A percentile compares a stretch with the other conserved stretches of the same genome.
These are phyloP conservation scores for Mycocalia duriaeana DNA, from an alignment of 1,284 basidiomycete genomes.

Conservation along the genomic window DNA sequence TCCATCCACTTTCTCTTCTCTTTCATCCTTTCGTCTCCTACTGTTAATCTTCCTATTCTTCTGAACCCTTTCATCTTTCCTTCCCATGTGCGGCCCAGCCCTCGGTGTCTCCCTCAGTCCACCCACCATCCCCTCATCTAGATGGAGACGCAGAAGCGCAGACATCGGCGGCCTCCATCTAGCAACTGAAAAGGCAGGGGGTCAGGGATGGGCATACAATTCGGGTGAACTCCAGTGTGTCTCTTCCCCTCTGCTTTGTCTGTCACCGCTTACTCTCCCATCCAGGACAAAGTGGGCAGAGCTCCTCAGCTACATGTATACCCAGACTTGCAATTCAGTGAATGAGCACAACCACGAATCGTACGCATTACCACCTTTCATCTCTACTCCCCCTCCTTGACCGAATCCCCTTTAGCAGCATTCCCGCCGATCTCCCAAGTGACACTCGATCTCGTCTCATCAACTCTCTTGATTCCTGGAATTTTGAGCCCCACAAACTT, in stretches of 20 bases:
- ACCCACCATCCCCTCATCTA: background rate
- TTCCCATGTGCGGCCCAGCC: background rate
- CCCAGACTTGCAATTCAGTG: conserved; percentile 69
- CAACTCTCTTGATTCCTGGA: conserved; percentile 68
- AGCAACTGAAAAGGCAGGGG: conserved; percentile 61
- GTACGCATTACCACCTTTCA: conserved; percentile 27
- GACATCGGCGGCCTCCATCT: conserved; percentile 82
- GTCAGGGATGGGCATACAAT: conserved; percentile 70
- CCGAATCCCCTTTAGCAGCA: background rate
- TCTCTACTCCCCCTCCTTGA: background rate
- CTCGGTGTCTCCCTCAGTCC: background rate
- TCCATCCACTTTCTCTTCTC: no score
- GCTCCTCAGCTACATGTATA: conserved; percentile 77
- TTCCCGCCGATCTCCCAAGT: conserved; percentile 22
- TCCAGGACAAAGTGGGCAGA: conserved; percentile 60
- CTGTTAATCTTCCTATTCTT: no score
- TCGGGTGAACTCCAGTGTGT: conserved; percentile 56
- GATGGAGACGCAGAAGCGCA: conserved; percentile 59
- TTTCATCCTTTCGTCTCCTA: no score
- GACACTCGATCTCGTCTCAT: conserved; percentile 54
- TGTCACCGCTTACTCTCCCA: conserved; percentile 1
- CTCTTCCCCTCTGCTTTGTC: conserved; percentile 11
- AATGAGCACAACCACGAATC: conserved; percentile 47
- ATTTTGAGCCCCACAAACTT: conserved; percentile 82
- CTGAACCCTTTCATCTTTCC: background rate